phyloP scores from a whole-genome alignment of 352 stramenopile species.

The Phytophthora cactorum region DNA sequence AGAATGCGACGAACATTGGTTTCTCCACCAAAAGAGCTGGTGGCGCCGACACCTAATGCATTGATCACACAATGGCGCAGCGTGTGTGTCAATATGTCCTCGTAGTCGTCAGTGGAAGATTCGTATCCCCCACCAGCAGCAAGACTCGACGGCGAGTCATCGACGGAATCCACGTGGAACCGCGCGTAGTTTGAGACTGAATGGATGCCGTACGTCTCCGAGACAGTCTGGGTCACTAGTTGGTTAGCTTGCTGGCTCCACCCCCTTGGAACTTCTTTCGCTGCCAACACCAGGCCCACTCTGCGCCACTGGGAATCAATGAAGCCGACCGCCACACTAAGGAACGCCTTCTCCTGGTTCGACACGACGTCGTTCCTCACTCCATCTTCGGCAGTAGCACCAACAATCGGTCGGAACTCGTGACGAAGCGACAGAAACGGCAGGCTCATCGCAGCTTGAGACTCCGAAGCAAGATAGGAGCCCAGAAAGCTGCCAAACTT shows the following conservation, averaged over 20 bases:
- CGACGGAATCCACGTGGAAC: slow-evolving; percentile 15
- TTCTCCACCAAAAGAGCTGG: slow-evolving; percentile 12
- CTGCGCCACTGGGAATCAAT: slow-evolving; percentile 42
- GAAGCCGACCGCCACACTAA: slow-evolving; percentile 26
- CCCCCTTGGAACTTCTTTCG: slow-evolving; percentile 20
- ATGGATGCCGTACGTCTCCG: slow-evolving; percentile 21
- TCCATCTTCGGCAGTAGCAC: slow-evolving; percentile 2
- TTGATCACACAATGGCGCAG: slow-evolving; percentile 35
- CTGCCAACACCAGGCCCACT: slow-evolving; percentile 34
- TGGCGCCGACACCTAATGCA: slow-evolving; percentile 20
- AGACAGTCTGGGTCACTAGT: slow-evolving; percentile 25
- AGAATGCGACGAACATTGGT: slow-evolving; percentile 31
- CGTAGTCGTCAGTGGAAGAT: slow-evolving; percentile 6
- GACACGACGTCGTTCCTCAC: slow-evolving; percentile 7
- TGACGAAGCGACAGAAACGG: slow-evolving; percentile 34
- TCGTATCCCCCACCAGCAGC: not conserved
- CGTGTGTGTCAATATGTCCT: slow-evolving; percentile 30
- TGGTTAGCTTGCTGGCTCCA: slow-evolving; percentile 28
- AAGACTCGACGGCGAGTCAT: slow-evolving; percentile 1
- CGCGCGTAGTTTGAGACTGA: slow-evolving; percentile 28
- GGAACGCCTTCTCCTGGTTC: slow-evolving; percentile 24
- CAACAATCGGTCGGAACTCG: slow-evolving; percentile 21
- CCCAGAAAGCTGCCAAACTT: slow-evolving; percentile 27
- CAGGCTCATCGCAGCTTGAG: slow-evolving; percentile 18
- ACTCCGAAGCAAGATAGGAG: slow-evolving; percentile 32